Conservation (phyloP, 1,284 basidiomycete genomes). For the Cutaneotrichosporon daszewskae region DNA sequence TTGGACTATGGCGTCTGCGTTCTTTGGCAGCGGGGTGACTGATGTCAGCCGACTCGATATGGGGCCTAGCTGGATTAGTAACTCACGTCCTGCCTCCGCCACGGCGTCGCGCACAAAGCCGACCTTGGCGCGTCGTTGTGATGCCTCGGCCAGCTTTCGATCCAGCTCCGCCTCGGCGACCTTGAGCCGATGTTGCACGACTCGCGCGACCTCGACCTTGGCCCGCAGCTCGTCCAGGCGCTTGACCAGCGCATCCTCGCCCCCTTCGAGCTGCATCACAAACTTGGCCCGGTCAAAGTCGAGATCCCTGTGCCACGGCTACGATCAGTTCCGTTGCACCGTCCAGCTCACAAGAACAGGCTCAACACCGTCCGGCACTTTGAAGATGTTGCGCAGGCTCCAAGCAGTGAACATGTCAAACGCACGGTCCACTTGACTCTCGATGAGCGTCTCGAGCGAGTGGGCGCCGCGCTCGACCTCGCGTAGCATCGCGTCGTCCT, state of each 20-base stretch:
- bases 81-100: constrained; percentile 31
- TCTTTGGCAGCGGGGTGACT: constrained; percentile 38
- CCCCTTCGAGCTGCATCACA: constrained; percentile 30
- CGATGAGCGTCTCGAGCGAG: constrained; percentile 46
- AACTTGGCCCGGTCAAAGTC: constrained; percentile 45
- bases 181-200: constrained; percentile 31
- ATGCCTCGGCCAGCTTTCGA: constrained; percentile 31
- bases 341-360: constrained; percentile 33
- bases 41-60: too few relatives aligned
- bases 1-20: constrained; percentile 19
- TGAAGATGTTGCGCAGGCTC: constrained; percentile 44
- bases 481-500: constrained; percentile 19
- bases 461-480: constrained; percentile 38
- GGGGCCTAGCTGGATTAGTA: too few relatives aligned
- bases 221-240: constrained; percentile 34
- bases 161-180: constrained; percentile 40
- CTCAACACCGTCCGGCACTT: constrained; percentile 38
- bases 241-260: constrained; percentile 29
- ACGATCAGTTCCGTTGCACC: constrained; percentile 1
- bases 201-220: constrained; percentile 42
- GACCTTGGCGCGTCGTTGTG: constrained; percentile 39
- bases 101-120: constrained; percentile 41
- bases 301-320: constrained; percentile 47
- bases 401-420: constrained; percentile 46
- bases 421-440: constrained; percentile 43